These are phyloP conservation scores for Omphalotus guepiniiformis DNA, from an alignment of 768 basidiomycete species.

Conservation along the genomic window DNA sequence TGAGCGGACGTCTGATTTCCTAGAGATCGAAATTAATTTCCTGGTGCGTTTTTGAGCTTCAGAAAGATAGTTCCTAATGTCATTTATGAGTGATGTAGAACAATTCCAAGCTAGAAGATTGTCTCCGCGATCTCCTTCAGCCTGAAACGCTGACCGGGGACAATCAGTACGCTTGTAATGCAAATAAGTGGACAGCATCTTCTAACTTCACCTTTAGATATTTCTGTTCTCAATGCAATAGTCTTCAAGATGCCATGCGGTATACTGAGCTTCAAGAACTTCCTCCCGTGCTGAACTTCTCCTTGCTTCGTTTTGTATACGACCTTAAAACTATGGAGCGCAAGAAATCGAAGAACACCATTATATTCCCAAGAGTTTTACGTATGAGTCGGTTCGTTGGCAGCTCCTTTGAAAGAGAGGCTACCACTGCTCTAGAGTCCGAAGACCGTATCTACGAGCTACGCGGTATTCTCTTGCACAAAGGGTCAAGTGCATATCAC, in stretches of 20 bases:
- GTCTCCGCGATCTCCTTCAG: conserved; percentile 59
- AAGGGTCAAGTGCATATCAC: conserved; percentile 88
- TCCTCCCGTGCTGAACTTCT: conserved; percentile 89
- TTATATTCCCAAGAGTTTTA: conserved; percentile 71
- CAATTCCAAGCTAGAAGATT: conserved; percentile 69
- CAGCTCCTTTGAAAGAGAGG: conserved; percentile 17
- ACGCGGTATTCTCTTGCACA: conserved; percentile 82
- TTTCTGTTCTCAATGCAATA: conserved; percentile 69
- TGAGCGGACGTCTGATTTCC: conserved; percentile 66
- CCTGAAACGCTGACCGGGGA: conserved; percentile 76
- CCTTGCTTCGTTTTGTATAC: conserved; percentile 90
- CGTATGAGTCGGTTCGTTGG: conserved; percentile 70
- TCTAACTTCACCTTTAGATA: conserved; percentile 50
- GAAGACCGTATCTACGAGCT: conserved; percentile 64
- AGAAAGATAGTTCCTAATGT: neutral
- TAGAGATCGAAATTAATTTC: conserved; percentile 86
- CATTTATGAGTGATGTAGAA: conserved; percentile 37
- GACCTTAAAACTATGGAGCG: conserved; percentile 74
- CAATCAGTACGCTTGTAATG: conserved; percentile 57
- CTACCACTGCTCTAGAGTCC: conserved; percentile 5
- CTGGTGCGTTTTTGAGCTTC: conserved; percentile 39
- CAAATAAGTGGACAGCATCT: neutral
- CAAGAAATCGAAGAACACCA: conserved; percentile 79
- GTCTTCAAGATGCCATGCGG: conserved; percentile 75
- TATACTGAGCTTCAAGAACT: conserved; percentile 65